Evolutionary conservation across 2,329 filamentous ascomycete species (phyloP), one percentile per base, ranked within the genome.

Genomic region (Grosmannia serpens): DNA sequence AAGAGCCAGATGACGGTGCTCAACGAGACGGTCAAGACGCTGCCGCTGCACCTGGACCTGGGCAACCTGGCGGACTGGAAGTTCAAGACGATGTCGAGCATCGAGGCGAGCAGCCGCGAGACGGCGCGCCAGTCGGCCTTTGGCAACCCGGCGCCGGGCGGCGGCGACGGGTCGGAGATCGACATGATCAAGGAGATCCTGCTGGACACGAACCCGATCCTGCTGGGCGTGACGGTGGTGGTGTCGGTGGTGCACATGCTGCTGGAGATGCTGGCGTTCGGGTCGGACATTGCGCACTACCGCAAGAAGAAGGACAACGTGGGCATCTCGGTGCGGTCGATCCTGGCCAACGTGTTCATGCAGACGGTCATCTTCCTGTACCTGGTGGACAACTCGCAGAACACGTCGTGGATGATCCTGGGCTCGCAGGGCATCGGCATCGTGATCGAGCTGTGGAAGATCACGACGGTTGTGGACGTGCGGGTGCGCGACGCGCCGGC

Each of bases 301-400:
- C 89, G 91, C 70, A 96, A 97, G 78, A 99, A 99, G 86, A 99
- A 99, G 79, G 95, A 97, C 75, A 94, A 96, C 60, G 88, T 99
- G 31, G 94, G 94, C 63, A 95, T 96, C 52, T 96, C 91, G 1
- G 88, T 99, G 61, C 90, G 94, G 59, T 95, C 92, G 35, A 99
- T 99, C 68, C 78, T 99, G 59, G 91, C 89, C 70, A 99, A 97
- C 68, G 91, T 97, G 62, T 91, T 97, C 72, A 99, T 99, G 94
- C 94, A 99, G 73, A 73, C 81, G 8, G 81, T 97, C 68, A 96
- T 99, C 72, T 95, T 99, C 81, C 80, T 99, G 52, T 99, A 99
- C 73, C 82, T 99, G 33, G 76, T 99, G 67, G 94, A 99, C 75
- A 97, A 99, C 77, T 95, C 91, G 64, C 91, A 96, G 60, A 95